Base-by-base conservation (phyloP, 2,329 filamentous ascomycete species). In the Aspergillus melleus region DNA sequence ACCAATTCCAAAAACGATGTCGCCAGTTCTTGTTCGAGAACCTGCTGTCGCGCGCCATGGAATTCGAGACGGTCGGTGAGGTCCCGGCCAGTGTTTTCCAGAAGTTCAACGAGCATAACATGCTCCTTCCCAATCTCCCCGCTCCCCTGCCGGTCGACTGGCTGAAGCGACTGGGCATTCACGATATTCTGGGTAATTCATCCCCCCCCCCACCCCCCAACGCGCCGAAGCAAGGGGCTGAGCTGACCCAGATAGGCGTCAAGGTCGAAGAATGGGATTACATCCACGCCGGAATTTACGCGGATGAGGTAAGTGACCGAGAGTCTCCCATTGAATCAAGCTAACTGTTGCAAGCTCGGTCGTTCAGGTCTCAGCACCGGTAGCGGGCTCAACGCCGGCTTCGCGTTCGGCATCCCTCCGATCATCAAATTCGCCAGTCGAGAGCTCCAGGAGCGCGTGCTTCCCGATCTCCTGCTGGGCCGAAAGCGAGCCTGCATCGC, bases 231-330 rank as follows among this genome's bases (percentile, higher is more conserved):
- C 22, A 47, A 20, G 36, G 19, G 9, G 44, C 44, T 24, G 44
- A 29, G 19, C 44, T 47, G 20, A 46, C 20, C 20, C 22, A 10
- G 22, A 24, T 47, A 47, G 44, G 44, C 1, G 84, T 83, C 0
- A 86, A 85, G 64, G 84, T 92, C 2, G 89, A 92, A 69, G 88
- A 92, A 26, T 92, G 88, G 77, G 89, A 91, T 68, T 87, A 88
- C 64, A 78, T 90, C 10, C 89, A 92, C 70, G 86, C 83, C 0
- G 80, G 87, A 56, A 91, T 92, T 54, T 92, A 88, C 68, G 76
- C 78, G 4, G 89, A 92, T 68, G 90, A 91, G 76, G 81, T 84
- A 66, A 49, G 67, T 52, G 4, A 6, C 10, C n/a, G 16, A 36
- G 22, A 12, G 1, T 22, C 12, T 9, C 8, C 44, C 9, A 12